A percentile compares a stretch with the other conserved stretches of the same genome.
These are phyloP conservation scores for Diaporthe sp. DNA, from an alignment of 2,329 filamentous ascomycete species.

Conservation along the genomic window DNA sequence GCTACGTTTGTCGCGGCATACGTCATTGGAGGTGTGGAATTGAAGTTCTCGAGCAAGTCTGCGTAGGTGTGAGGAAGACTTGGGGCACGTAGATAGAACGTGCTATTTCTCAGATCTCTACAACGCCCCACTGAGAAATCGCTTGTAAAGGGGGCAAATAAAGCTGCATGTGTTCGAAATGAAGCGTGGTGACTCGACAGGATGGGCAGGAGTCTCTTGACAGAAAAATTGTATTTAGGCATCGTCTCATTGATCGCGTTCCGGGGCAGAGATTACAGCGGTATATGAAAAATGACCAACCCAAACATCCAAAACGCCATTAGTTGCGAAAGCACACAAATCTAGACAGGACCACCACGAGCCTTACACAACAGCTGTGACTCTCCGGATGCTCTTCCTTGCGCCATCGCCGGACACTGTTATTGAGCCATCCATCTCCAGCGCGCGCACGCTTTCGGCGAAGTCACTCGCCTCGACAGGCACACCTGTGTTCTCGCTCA, in stretches of 20 bases:
- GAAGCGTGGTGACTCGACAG: slow-evolving; percentile 17
- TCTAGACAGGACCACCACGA: background rate
- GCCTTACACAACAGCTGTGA: slow-evolving; percentile 67
- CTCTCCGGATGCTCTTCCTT: slow-evolving; percentile 83
- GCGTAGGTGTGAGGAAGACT: slow-evolving; percentile 45
- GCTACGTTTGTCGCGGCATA: slow-evolving; percentile 82
- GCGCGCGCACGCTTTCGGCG: slow-evolving; percentile 80
- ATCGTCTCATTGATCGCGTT: slow-evolving; percentile 33
- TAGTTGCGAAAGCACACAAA: background rate
- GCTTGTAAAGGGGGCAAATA: background rate
- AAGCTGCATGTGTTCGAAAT: slow-evolving; percentile 3
- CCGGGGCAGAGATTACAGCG: slow-evolving; percentile 26
- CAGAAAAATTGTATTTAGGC: slow-evolving; percentile 26
- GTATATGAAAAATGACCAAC: slow-evolving; percentile 31
- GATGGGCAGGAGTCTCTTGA: slow-evolving; percentile 1
- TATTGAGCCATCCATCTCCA: slow-evolving; percentile 89
- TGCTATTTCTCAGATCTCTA: slow-evolving; percentile 5
- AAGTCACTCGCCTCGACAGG: slow-evolving; percentile 86
- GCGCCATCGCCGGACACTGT: slow-evolving; percentile 88
- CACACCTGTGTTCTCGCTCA: slow-evolving; percentile 79
- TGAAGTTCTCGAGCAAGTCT: slow-evolving; percentile 74
- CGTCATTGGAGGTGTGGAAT: slow-evolving; percentile 82
- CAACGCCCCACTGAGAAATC: background rate
- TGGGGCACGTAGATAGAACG: background rate
- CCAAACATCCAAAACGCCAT: slow-evolving; percentile 26